Conservation (phyloP, 208 protist species). For the Leptomonas seymouri region DNA sequence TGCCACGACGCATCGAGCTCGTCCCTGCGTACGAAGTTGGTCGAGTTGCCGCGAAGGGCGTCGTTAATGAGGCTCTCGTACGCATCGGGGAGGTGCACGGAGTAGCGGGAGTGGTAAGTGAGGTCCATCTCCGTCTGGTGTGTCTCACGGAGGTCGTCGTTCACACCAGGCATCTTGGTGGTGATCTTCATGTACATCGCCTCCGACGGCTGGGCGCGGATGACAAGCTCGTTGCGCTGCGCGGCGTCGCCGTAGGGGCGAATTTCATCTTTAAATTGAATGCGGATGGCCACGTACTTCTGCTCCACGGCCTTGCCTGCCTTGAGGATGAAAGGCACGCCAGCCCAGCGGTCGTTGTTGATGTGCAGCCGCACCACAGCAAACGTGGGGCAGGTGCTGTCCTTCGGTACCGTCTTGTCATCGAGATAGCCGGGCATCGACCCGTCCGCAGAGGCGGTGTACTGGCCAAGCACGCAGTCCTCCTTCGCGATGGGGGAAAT, state of each 20-base stretch:
- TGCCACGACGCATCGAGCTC: constrained; percentile 92
- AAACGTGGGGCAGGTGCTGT: constrained; percentile 90
- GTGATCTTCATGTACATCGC: constrained; percentile 94
- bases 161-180: constrained; percentile 84
- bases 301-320: constrained; percentile 91
- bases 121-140: constrained; percentile 92
- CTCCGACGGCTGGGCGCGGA: constrained; percentile 92
- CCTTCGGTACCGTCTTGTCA: constrained; percentile 78
- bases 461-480: constrained; percentile 93
- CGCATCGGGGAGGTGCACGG: constrained; percentile 85
- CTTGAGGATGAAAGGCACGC: constrained; percentile 93
- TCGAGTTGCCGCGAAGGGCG: constrained; percentile 79
- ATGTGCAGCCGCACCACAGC: constrained; percentile 81
- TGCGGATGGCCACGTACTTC: constrained; percentile 80
- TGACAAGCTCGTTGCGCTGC: constrained; percentile 92
- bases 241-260: constrained; percentile 76
- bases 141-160: constrained; percentile 65
- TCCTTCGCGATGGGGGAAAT: constrained; percentile 65
- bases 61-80: constrained; percentile 93
- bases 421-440: constrained; percentile 90
- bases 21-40: constrained; percentile 93
- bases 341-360: constrained; percentile 94
- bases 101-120: constrained; percentile 84
- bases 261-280: constrained; percentile 91
- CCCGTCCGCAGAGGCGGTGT: constrained; percentile 77